phyloP scores from a whole-genome alignment of 345 rosid genomes.

The Syzygium jambos region DNA sequence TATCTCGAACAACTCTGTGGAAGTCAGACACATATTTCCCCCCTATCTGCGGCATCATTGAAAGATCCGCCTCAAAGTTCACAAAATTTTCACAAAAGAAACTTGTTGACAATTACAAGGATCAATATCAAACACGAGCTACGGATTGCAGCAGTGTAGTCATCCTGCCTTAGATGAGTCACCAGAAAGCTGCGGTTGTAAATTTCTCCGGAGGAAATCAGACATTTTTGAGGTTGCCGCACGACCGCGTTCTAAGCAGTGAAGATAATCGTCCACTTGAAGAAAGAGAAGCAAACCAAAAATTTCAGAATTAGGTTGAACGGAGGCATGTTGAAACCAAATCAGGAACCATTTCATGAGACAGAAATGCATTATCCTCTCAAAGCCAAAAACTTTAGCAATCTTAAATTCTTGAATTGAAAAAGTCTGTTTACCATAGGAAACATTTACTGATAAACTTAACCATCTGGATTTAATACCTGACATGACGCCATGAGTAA shows the following conservation, averaged over 20 bases:
- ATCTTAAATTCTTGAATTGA: not conserved
- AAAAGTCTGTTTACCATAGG: not conserved
- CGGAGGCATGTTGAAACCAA: not conserved
- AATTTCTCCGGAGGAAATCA: constrained; percentile 67
- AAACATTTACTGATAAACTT: not conserved
- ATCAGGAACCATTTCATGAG: not conserved
- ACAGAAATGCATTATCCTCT: not conserved
- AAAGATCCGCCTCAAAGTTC: not conserved
- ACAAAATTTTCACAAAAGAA: not conserved
- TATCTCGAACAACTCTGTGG: not conserved
- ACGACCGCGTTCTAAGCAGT: constrained; percentile 59
- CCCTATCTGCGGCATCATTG: not conserved
- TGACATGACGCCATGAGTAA: constrained; percentile 69
- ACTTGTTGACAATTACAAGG: not conserved
- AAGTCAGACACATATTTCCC: not conserved
- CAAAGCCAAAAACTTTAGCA: not conserved
- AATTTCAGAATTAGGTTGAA: not conserved
- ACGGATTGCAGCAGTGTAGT: not conserved
- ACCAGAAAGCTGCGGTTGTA: constrained; percentile 39
- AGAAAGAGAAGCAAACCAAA: not conserved
- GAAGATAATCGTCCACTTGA: constrained; percentile 66
- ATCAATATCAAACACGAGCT: not conserved
- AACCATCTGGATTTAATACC: constrained; percentile 25
- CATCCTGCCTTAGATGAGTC: constrained; percentile 30
- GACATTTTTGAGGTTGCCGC: constrained; percentile 66